Conservation (phyloP, 1,139 yeast genomes). For the Debaryomyces fabryi region DNA sequence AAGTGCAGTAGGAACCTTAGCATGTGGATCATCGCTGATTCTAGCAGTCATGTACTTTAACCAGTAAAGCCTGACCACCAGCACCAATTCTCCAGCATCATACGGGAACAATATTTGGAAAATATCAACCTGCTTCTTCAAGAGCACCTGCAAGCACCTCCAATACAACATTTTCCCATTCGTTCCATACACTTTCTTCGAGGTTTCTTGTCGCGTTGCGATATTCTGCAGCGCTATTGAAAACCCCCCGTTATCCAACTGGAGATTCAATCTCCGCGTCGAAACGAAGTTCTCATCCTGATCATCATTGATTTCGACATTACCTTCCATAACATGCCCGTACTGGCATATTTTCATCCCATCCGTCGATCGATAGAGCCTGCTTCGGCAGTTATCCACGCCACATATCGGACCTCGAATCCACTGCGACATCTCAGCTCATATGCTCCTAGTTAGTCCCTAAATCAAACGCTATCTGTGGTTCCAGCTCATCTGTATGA, state of each 20-base stretch:
- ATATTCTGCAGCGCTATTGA: conserved; percentile 13
- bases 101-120: conserved; percentile 15
- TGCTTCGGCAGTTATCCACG: conserved; percentile 82
- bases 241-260: conserved; percentile 24
- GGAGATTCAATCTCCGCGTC: conserved; percentile 53
- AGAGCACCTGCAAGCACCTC: conserved; percentile 56
- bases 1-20: conserved; percentile 20
- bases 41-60: conserved; percentile 29
- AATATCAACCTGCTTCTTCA: conserved; percentile 49
- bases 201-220: conserved; percentile 49
- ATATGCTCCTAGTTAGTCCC: not conserved
- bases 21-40: conserved; percentile 1
- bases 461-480: not conserved
- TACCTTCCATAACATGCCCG: conserved; percentile 88
- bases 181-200: conserved; percentile 47
- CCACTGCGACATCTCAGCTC: conserved; percentile 43
- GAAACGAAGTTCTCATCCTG: conserved; percentile 54
- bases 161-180: conserved; percentile 51
- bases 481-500: not conserved
- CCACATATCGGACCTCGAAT: conserved; percentile 84
- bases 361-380: conserved; percentile 68
- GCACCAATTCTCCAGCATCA: conserved; percentile 31
- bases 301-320: conserved; percentile 76
- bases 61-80: conserved; percentile 57
- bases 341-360: conserved; percentile 84